Evolutionary conservation across 202 grass and related monocot species (phyloP), one percentile per base, ranked within the genome.

Genomic region (Cymbopogon flexuosus): DNA sequence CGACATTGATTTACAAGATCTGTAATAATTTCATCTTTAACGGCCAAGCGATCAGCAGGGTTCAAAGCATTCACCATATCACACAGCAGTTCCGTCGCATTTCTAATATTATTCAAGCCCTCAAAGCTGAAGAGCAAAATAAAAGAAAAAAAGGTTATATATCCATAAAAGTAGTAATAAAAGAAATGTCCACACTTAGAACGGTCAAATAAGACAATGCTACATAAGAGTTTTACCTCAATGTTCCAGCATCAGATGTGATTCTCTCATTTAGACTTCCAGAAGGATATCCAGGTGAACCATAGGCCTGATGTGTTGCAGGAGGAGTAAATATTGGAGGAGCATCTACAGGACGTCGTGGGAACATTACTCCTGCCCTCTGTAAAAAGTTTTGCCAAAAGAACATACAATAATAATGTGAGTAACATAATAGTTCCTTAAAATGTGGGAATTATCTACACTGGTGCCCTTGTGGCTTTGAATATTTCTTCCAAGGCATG

Each of bases 21-120:
- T 45, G 78, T 68, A 37, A 99, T 91, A 43, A 99, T 83, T 72
- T 96, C 96, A 88, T 96, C 96, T 84, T 84, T 82, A 72, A 96
- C 76, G 75, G 87, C 84, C 87, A 62, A 80, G 67, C 70, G 85
- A 85, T 99, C 89, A 76, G 76, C 12, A 56, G 92, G 92, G 67
- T 93, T 91, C 71, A 91, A 84, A 84, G 90, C 92, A 42, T 89
- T 90, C 78, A 99, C 60, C 96, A 99, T 99, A 43, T 99, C 96
- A 86, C 34, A 86, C 43, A 99, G 80, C 30, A 99, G 74, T 74
- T 95, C 96, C 65, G 80, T 84, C 42, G 83, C 80, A 83, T 87
- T 87, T 70, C 74, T 88, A 75, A 99, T 99, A 77, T 89, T 86
- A 80, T 89, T 81, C 70, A 99, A 87, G 70, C 93, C 92, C 52